Evolutionary conservation across 1,284 basidiomycete genomes (phyloP).

Genomic region (Meira nashicola): DNA sequence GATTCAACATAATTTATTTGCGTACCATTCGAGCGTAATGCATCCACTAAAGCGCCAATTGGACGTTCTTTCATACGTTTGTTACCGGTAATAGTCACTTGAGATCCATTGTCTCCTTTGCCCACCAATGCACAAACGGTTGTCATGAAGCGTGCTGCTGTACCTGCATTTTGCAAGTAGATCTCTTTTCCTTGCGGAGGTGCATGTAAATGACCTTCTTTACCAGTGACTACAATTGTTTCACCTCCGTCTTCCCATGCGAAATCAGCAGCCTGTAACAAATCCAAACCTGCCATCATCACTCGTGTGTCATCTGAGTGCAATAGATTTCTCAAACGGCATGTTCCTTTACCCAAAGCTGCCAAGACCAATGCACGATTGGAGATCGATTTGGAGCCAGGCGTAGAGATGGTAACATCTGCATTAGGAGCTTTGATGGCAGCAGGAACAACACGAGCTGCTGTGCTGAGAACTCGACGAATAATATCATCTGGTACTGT

Average conservation of each 20-base stretch:
- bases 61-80: slow-evolving; percentile 95
- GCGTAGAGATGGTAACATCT: slow-evolving; percentile 77
- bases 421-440: slow-evolving; percentile 12
- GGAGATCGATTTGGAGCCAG: slow-evolving; percentile 93
- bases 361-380: slow-evolving; percentile 92
- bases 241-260: slow-evolving; percentile 90
- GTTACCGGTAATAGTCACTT: slow-evolving; percentile 79
- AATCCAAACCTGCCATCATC: slow-evolving; percentile 90
- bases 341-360: slow-evolving; percentile 81
- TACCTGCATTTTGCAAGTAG: slow-evolving; percentile 95
- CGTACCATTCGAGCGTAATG: slow-evolving; percentile 76
- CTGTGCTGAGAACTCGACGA: slow-evolving; percentile 60
- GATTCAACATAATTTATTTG: slow-evolving; percentile 73
- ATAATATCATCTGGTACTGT: slow-evolving; percentile 60
- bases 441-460: slow-evolving; percentile 54
- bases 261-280: slow-evolving; percentile 71
- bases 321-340: slow-evolving; percentile 79
- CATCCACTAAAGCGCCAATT: slow-evolving; percentile 91
- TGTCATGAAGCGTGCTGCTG: slow-evolving; percentile 94
- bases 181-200: slow-evolving; percentile 67
- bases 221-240: slow-evolving; percentile 85
- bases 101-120: slow-evolving; percentile 16
- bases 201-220: slow-evolving; percentile 65
- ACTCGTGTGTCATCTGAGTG: slow-evolving; percentile 98
- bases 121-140: slow-evolving; percentile 76